Conservation (phyloP, 768 basidiomycete genomes). For the Mrakia blollopis region DNA sequence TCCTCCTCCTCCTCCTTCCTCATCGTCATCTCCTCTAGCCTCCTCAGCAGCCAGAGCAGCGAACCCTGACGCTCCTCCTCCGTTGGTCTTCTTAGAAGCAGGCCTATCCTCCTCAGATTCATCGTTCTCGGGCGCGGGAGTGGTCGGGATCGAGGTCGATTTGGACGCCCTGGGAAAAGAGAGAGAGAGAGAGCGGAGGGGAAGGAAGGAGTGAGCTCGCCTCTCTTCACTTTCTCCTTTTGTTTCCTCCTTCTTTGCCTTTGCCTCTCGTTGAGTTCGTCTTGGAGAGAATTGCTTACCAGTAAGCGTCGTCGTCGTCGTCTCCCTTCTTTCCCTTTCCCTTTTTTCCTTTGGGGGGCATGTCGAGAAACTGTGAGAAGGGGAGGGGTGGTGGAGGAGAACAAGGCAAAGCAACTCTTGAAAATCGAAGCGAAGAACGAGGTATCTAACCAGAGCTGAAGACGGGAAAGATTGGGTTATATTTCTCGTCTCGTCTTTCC, state of each 20-base stretch:
- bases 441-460: too few relatives aligned
- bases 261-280: too few relatives aligned
- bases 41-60: slow-evolving; percentile 36
- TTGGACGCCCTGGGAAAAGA: slow-evolving; percentile 34
- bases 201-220: neutral
- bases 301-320: slow-evolving; percentile 65
- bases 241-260: neutral
- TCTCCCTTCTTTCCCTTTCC: slow-evolving; percentile 85
- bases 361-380: slow-evolving; percentile 34
- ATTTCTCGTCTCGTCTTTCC: too few relatives aligned
- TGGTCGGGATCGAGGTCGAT: slow-evolving; percentile 18
- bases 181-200: neutral
- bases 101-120: slow-evolving; percentile 29
- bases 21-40: slow-evolving; percentile 39
- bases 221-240: neutral
- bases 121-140: slow-evolving; percentile 34
- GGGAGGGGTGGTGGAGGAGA: slow-evolving; percentile 9
- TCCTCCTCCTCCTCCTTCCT: slow-evolving; percentile 32
- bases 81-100: slow-evolving; percentile 14
- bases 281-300: slow-evolving; percentile 49
- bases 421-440: too few relatives aligned
- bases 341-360: slow-evolving; percentile 64
- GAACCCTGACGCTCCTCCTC: slow-evolving; percentile 33
- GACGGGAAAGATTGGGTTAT: neutral
- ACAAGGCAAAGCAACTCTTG: too few relatives aligned